A percentile compares a stretch with the other conserved stretches of the same genome.
Conservation (phyloP, 129 eudicot genomes). For the Erigeron canadensis region DNA sequence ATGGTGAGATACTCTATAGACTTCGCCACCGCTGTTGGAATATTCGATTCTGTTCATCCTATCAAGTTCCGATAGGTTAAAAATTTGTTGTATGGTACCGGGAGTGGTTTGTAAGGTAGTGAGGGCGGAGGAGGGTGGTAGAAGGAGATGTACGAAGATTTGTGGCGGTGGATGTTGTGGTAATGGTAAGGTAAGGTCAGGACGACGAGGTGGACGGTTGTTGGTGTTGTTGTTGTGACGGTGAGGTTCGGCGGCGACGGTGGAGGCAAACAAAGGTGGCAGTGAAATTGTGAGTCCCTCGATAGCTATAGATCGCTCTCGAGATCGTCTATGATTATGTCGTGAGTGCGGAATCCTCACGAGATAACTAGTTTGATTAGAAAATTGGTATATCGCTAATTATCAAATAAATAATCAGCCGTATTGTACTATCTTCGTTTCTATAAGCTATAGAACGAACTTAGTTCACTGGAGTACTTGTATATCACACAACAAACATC, state of each 20-base stretch:
- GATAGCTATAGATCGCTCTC: too few relatives aligned
- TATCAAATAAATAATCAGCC: too few relatives aligned
- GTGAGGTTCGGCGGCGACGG: slow-evolving; percentile 25
- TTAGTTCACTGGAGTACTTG: too few relatives aligned
- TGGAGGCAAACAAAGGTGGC: slow-evolving; percentile 9
- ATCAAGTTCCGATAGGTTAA: slow-evolving; percentile 59
- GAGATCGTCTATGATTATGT: too few relatives aligned
- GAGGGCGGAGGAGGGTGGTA: slow-evolving; percentile 52
- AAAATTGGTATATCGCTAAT: too few relatives aligned
- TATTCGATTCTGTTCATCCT: slow-evolving; percentile 77
- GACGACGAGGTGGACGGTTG: slow-evolving; percentile 59
- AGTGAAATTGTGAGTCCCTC: too few relatives aligned
- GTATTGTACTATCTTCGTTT: too few relatives aligned
- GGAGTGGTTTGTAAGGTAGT: slow-evolving; percentile 22
- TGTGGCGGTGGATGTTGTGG: slow-evolving; percentile 56
- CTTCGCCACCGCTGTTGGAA: slow-evolving; percentile 81
- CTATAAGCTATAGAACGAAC: too few relatives aligned
- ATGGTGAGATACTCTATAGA: slow-evolving; percentile 76
- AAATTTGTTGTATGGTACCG: slow-evolving; percentile 20
- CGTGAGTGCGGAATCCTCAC: too few relatives aligned
- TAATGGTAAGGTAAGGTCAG: slow-evolving; percentile 68
- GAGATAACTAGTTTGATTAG: too few relatives aligned
- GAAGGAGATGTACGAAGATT: slow-evolving; percentile 57
- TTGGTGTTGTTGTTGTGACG: slow-evolving; percentile 2
- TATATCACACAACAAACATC: too few relatives aligned